These are phyloP conservation scores for Friedmanniomyces simplex DNA, from an alignment of 495 filamentous ascomycete species.

Conservation along the genomic window DNA sequence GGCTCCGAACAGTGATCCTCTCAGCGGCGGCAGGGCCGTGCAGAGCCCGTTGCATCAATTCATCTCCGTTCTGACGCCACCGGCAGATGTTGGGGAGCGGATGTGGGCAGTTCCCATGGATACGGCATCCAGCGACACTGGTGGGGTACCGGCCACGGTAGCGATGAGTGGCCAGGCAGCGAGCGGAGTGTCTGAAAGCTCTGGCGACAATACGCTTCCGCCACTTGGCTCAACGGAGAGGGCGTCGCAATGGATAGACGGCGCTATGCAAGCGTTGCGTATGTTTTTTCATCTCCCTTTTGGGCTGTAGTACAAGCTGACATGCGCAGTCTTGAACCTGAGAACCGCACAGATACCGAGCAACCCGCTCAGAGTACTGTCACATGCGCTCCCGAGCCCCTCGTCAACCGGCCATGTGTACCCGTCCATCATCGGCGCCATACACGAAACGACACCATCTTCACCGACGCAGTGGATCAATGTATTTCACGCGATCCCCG, in stretches of 20 bases:
- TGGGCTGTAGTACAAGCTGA: neutral
- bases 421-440: slow-evolving; percentile 41
- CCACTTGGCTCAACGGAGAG: neutral
- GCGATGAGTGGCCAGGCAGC: too few relatives aligned
- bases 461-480: slow-evolving; percentile 46
- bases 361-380: slow-evolving; percentile 46
- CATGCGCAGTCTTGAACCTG: slow-evolving; percentile 7
- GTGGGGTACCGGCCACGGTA: neutral
- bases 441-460: slow-evolving; percentile 40
- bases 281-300: neutral
- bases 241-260: neutral
- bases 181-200: too few relatives aligned
- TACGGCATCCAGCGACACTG: slow-evolving; percentile 24
- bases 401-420: slow-evolving; percentile 42
- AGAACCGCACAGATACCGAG: neutral
- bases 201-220: neutral
- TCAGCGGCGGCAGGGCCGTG: slow-evolving; percentile 3
- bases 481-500: slow-evolving; percentile 52
- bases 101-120: slow-evolving; percentile 24
- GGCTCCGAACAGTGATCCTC: neutral
- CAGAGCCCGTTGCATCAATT: slow-evolving; percentile 9
- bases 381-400: slow-evolving; percentile 53
- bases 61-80: slow-evolving; percentile 28
- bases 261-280: slow-evolving; percentile 7
- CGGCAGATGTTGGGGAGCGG: slow-evolving; percentile 21